Evolutionary conservation across 2,329 filamentous ascomycete species (phyloP).

Genomic region (Lachnellula hyalina): DNA sequence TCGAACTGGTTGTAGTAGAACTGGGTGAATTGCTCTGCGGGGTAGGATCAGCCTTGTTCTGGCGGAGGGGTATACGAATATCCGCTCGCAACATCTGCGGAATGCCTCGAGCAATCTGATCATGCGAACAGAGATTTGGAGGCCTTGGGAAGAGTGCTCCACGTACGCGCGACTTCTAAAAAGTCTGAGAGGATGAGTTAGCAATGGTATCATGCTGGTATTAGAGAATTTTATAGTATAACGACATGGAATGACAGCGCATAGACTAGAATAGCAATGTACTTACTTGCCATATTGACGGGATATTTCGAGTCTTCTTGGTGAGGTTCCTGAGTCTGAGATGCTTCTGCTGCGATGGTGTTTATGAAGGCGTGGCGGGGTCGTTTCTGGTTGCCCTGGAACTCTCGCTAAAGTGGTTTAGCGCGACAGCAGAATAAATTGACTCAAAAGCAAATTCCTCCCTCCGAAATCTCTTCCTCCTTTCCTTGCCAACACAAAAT

Average conservation of each 20-base stretch:
- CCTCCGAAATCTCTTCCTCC: too few relatives aligned
- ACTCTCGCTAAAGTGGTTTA: neutral
- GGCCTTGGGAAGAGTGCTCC: neutral
- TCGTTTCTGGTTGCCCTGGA: neutral
- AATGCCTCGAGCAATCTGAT: neutral
- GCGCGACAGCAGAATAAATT: neutral
- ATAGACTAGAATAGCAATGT: neutral
- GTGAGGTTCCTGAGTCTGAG: neutral
- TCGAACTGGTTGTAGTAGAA: slow-evolving; percentile 94
- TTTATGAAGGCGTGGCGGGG: slow-evolving; percentile 8
- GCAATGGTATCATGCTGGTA: slow-evolving; percentile 7
- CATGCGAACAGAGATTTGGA: neutral
- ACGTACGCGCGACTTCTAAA: slow-evolving; percentile 38
- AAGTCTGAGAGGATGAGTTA: slow-evolving; percentile 33
- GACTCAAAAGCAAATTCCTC: neutral
- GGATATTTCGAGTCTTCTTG: neutral
- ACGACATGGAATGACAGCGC: too few relatives aligned
- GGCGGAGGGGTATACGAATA: neutral
- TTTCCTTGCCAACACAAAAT: too few relatives aligned
- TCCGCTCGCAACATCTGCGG: neutral
- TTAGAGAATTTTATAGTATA: neutral
- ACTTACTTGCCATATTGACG: slow-evolving; percentile 31
- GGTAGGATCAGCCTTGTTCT: slow-evolving; percentile 16
- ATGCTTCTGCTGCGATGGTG: neutral
- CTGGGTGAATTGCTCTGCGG: slow-evolving; percentile 73